phyloP scores from a whole-genome alignment of 2,329 filamentous ascomycete species.

The Fusarium nelsonii region DNA sequence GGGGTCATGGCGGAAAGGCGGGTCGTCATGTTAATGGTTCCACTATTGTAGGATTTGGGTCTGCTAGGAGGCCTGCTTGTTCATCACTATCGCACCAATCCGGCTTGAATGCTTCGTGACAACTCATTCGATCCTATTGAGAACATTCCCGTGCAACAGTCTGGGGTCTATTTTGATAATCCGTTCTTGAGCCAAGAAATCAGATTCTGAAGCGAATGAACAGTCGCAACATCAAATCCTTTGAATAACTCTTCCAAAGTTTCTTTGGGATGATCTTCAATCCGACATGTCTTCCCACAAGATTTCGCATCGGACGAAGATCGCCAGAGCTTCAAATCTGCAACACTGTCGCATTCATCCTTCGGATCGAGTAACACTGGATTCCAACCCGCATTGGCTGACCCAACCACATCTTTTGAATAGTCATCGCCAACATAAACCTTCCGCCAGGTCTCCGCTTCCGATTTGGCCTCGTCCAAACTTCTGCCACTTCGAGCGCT shows the following conservation, averaged over 20 bases:
- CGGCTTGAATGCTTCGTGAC: background rate
- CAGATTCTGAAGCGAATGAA: conserved; percentile 21
- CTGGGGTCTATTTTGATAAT: background rate
- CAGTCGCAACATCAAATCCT: conserved; percentile 2
- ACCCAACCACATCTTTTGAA: conserved; percentile 36
- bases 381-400: conserved; percentile 30
- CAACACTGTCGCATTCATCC: conserved; percentile 9
- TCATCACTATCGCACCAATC: background rate
- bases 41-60: background rate
- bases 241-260: conserved; percentile 19
- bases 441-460: conserved; percentile 16
- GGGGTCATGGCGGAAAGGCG: no score
- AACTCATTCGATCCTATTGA: no score
- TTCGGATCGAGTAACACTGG: conserved; percentile 30
- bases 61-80: background rate
- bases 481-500: conserved; percentile 10
- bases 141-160: no score
- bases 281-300: background rate
- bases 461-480: background rate
- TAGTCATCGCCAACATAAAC: conserved; percentile 40
- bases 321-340: conserved; percentile 3
- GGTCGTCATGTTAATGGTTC: no score
- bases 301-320: background rate
- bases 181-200: conserved; percentile 20
- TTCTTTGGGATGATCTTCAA: conserved; percentile 7